Evolutionary conservation across 441 rosid species (phyloP).

Genomic region (Populus hybrid): DNA sequence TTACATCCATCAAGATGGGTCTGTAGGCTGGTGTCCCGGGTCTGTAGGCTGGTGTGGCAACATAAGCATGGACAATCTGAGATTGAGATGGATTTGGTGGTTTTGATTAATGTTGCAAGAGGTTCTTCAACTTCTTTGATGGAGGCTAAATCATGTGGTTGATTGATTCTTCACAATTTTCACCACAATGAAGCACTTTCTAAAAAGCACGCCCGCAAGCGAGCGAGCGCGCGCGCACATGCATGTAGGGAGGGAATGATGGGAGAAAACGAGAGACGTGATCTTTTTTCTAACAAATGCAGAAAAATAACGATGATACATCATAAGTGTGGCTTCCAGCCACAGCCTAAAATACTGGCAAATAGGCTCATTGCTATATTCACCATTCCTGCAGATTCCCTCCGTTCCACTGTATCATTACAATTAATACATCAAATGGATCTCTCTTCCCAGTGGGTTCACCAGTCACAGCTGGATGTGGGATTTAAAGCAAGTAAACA

Average conservation of each 20-base stretch:
- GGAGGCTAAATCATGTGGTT: neutral
- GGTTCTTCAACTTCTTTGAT: too few species aligned
- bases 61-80: too few species aligned
- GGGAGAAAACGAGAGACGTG: neutral
- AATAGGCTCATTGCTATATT: neutral
- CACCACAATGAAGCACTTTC: neutral
- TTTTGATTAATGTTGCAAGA: too few species aligned
- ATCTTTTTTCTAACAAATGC: neutral
- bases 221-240: too few species aligned
- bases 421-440: constrained; percentile 12
- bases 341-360: neutral
- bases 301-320: constrained; percentile 1
- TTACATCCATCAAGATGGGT: neutral
- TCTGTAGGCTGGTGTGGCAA: neutral
- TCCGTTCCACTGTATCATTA: constrained; percentile 5
- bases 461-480: neutral
- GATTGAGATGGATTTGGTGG: too few species aligned
- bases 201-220: too few species aligned
- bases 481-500: constrained; percentile 4
- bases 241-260: neutral
- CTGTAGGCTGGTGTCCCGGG: neutral
- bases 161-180: neutral
- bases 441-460: constrained; percentile 5
- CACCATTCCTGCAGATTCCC: constrained; percentile 5
- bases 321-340: constrained; percentile 1